Evolutionary conservation across 225 moss, liverwort and hornwort genomes (phyloP), one percentile per base, ranked within the genome.

Genomic region (Marchantia paleacea): DNA sequence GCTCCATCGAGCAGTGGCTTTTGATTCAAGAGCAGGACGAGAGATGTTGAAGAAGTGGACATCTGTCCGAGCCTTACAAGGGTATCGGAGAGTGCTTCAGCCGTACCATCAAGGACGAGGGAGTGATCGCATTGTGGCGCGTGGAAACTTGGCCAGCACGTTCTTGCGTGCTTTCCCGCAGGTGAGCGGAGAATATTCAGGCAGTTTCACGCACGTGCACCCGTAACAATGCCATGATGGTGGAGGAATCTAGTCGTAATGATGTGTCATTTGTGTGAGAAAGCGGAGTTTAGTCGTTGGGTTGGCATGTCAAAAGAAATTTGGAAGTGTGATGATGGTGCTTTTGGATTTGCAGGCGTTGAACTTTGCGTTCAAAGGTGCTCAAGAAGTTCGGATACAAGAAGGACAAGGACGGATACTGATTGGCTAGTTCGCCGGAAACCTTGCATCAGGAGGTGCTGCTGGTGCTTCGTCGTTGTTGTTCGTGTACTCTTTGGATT

Each of bases 141-240:
- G 91, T 12, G 89, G 91, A 58, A 91, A 91, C 49, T 31, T 84
- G 25, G 89, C 89, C 4, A 91, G n/a, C n/a, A 91, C 15, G 91
- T 91, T 15, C 80, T n/a, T 91, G 69, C 84, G 91, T 91, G 89
- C 55, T 91, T 91, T 80, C 91, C 91, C 91, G 7, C 91, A 91
- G 91, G 91, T 87, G 54, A 52, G 70, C 4, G n/a, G 6, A 70
- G 3, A n/a, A n/a, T n/a, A n/a, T n/a, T n/a, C n/a, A n/a, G 0
- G 1, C 4, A n/a, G n/a, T n/a, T n/a, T n/a, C 1, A 4, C 22
- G 24, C 7, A n/a, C 10, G 15, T 39, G 39, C 39, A 5, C 3
- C 3, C 5, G 39, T 2, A 39, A n/a, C n/a, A 65, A 65, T 16
- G 12, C 3, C 39, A 39, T 28, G 48, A 13, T 10, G 0, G 12